Conservation (phyloP, 345 rosid genomes). For the Pugionium cornutum region DNA sequence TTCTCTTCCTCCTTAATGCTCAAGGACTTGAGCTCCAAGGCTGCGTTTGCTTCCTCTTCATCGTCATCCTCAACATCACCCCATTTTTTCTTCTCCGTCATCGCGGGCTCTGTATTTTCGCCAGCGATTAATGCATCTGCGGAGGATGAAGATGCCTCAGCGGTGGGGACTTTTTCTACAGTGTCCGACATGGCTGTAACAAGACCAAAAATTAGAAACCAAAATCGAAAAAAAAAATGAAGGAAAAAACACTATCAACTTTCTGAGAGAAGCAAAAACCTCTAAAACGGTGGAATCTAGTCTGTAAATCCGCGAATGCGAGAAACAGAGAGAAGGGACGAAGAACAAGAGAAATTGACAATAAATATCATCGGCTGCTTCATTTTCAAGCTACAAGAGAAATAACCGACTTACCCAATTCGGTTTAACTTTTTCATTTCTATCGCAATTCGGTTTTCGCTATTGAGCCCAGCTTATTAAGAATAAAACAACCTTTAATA, state of each 20-base stretch:
- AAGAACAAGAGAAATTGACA: neutral
- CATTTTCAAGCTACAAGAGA: conserved; percentile 24
- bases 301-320: neutral
- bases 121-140: neutral
- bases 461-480: no score
- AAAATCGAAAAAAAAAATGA: conserved; percentile 8
- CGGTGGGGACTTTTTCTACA: conserved; percentile 31
- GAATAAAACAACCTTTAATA: neutral
- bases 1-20: conserved; percentile 56
- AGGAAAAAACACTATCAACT: neutral
- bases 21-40: conserved; percentile 49
- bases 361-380: conserved; percentile 10
- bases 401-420: conserved; percentile 5
- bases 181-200: conserved; percentile 38
- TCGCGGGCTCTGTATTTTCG: conserved; percentile 29
- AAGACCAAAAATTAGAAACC: conserved; percentile 8
- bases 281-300: neutral
- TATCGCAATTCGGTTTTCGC: neutral
- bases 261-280: conserved; percentile 16
- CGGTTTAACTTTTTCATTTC: neutral
- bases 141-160: conserved; percentile 31
- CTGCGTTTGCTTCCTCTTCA: conserved; percentile 44
- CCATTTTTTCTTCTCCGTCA: conserved; percentile 50
- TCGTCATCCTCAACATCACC: conserved; percentile 63
- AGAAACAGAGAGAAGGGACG: conserved; percentile 8